Conservation (phyloP, 345 rosid genomes). For the Angophora floribunda region DNA sequence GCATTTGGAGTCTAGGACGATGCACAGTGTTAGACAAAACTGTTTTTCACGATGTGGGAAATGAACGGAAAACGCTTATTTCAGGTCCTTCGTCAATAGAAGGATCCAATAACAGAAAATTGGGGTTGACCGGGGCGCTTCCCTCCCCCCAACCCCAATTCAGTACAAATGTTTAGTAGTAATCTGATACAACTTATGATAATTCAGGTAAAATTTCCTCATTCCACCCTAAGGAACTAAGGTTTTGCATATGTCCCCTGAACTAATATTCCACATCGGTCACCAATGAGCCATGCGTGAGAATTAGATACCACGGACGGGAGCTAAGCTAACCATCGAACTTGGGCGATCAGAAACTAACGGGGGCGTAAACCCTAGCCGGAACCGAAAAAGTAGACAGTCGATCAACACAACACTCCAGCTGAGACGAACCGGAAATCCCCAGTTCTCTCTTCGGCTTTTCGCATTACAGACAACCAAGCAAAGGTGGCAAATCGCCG, state of each 20-base stretch:
- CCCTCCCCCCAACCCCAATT: not conserved
- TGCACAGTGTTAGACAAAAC: not conserved
- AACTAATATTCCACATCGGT: not conserved
- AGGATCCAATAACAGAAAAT: not conserved
- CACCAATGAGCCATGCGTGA: not conserved
- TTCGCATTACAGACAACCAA: not conserved
- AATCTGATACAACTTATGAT: not conserved
- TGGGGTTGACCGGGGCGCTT: not conserved
- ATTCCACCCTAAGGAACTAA: not conserved
- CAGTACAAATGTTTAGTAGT: not conserved
- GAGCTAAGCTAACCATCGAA: not conserved
- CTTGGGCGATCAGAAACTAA: not conserved
- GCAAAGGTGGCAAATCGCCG: not conserved
- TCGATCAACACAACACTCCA: not conserved
- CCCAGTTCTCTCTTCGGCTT: not conserved
- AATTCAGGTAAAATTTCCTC: not conserved
- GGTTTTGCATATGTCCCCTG: not conserved
- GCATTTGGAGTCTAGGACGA: not conserved
- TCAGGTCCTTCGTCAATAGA: not conserved
- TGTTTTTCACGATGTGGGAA: not conserved
- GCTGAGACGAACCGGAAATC: not conserved
- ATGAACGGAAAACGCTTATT: not conserved
- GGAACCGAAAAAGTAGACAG: not conserved
- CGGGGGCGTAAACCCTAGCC: not conserved
- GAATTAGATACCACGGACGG: not conserved